These are phyloP conservation scores for Cladobotryum protrusum DNA, from an alignment of 2,329 filamentous ascomycete species.

Conservation along the genomic window DNA sequence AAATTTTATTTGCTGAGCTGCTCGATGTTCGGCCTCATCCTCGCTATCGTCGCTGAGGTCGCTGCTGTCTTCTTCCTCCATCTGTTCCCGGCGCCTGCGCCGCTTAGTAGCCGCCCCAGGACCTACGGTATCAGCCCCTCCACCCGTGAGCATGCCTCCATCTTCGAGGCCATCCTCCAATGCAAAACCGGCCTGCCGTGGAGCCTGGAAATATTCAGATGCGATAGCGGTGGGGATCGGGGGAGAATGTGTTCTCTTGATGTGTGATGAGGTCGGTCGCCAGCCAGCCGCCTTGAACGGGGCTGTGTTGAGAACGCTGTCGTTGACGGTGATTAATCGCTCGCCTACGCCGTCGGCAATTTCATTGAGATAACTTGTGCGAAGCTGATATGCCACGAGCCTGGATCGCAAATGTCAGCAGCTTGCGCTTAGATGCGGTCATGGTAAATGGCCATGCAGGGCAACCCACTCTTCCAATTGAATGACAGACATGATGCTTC, in stretches of 20 bases:
- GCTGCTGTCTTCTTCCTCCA: slow-evolving; percentile 81
- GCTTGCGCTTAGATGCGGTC: background rate
- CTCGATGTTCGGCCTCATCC: slow-evolving; percentile 67
- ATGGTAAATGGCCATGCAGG: background rate
- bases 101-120: slow-evolving; percentile 62
- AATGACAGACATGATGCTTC: slow-evolving; percentile 30
- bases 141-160: slow-evolving; percentile 64
- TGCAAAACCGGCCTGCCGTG: slow-evolving; percentile 55
- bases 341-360: slow-evolving; percentile 81
- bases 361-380: slow-evolving; percentile 71
- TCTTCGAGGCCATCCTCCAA: slow-evolving; percentile 68
- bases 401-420: slow-evolving; percentile 35
- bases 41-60: slow-evolving; percentile 81
- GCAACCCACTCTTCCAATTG: slow-evolving; percentile 32
- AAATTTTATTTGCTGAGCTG: slow-evolving; percentile 89
- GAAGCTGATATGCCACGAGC: slow-evolving; percentile 76
- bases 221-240: slow-evolving; percentile 78
- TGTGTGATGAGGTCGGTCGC: slow-evolving; percentile 65
- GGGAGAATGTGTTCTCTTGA: slow-evolving; percentile 79
- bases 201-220: slow-evolving; percentile 76
- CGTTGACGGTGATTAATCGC: slow-evolving; percentile 74
- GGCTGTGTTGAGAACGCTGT: slow-evolving; percentile 69
- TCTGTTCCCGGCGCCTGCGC: slow-evolving; percentile 61
- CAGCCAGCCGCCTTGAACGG: slow-evolving; percentile 80
- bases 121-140: slow-evolving; percentile 61